phyloP scores from a whole-genome alignment of 2,329 filamentous ascomycete species.

The Didymella pinodella region DNA sequence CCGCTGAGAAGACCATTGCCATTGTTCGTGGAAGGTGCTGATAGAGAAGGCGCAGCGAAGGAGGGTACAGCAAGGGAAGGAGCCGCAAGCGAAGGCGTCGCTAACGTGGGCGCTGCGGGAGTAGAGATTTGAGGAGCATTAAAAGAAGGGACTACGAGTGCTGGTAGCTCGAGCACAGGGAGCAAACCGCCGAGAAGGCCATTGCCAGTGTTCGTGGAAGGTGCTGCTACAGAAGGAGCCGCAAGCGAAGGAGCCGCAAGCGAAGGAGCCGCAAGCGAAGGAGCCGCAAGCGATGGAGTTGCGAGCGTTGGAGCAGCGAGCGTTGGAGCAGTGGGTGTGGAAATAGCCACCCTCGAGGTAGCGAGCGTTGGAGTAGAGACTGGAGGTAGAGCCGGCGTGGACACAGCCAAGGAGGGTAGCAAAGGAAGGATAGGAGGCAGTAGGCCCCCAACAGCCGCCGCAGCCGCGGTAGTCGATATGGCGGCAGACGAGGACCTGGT shows the following conservation, averaged over 20 bases:
- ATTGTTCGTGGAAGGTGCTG: background rate
- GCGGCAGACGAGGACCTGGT: background rate
- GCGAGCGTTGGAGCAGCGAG: background rate
- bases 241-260: background rate
- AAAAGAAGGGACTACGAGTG: too few species aligned
- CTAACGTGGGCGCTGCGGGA: too few species aligned
- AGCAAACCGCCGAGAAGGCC: too few species aligned
- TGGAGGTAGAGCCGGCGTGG: background rate
- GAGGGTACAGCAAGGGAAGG: background rate
- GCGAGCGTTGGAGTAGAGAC: background rate
- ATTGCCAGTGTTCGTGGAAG: too few species aligned
- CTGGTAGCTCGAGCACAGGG: too few species aligned
- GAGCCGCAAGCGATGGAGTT: background rate
- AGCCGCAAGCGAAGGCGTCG: background rate
- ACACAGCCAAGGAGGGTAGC: too few species aligned
- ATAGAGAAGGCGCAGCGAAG: background rate
- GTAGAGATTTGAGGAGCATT: too few species aligned
- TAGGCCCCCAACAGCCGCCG: too few species aligned
- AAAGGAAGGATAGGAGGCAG: too few species aligned
- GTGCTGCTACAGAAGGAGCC: too few species aligned
- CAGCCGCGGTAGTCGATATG: background rate
- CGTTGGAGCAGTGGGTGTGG: background rate
- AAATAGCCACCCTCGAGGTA: background rate
- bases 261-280: background rate
- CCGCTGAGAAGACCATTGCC: background rate